These are phyloP conservation scores for Bipolaris sorokiniana DNA, from an alignment of 2,329 filamentous ascomycete genomes.

Conservation along the genomic window DNA sequence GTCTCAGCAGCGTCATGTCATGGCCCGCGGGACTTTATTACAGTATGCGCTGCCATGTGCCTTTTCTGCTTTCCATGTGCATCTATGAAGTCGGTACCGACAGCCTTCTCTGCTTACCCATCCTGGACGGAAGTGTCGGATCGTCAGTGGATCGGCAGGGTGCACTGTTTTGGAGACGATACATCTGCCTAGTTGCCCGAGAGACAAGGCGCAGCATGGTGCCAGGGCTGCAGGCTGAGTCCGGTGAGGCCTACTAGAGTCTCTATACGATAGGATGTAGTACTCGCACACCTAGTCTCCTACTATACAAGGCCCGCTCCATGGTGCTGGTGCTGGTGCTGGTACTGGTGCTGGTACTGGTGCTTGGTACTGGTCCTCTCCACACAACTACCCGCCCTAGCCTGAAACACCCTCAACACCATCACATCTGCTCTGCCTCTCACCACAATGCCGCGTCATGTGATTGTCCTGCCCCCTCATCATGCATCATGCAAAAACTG, in stretches of 20 bases:
- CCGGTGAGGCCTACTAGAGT: slow-evolving; percentile 5
- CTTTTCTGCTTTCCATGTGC: no score
- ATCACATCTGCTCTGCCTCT: slow-evolving; percentile 29
- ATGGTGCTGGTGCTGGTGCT: background rate
- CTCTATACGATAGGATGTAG: background rate
- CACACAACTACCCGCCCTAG: slow-evolving; percentile 21
- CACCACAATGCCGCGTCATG: slow-evolving; percentile 7
- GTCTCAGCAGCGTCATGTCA: slow-evolving; percentile 29
- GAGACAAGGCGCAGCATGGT: background rate
- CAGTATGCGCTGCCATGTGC: no score
- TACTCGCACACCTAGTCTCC: background rate
- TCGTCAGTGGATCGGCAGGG: slow-evolving; percentile 1
- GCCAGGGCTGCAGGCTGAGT: slow-evolving; percentile 1
- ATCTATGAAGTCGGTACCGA: no score
- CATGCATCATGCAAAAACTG: background rate
- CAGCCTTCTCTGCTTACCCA: no score
- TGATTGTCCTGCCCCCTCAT: background rate
- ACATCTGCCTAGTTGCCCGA: background rate
- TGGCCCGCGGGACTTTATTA: background rate
- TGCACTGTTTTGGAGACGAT: slow-evolving; percentile 3
- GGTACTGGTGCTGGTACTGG: no score
- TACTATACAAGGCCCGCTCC: background rate
- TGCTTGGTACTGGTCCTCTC: background rate
- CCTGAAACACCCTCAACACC: slow-evolving; percentile 46
- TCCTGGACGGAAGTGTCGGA: slow-evolving; percentile 14